Conservation (phyloP, 306 rosid genomes). For the Cyamopsis tetragonoloba region DNA sequence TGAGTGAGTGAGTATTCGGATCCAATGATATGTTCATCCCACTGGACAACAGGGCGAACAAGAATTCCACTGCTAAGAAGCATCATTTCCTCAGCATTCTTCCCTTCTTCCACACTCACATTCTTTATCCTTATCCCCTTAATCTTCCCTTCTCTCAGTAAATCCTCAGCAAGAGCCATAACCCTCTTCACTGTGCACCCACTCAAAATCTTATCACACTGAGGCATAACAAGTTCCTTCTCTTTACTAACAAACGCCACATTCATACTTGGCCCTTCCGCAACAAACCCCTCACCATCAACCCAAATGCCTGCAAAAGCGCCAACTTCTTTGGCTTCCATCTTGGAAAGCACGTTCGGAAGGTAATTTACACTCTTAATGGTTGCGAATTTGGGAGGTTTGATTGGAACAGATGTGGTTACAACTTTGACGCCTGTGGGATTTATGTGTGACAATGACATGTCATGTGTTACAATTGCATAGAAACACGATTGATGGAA, state of each 20-base stretch:
- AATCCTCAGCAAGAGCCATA: conserved; percentile 50
- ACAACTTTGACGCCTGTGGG: conserved; percentile 58
- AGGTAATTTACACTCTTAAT: conserved; percentile 89
- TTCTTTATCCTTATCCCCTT: conserved; percentile 36
- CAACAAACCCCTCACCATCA: conserved; percentile 71
- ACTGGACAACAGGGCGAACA: conserved; percentile 59
- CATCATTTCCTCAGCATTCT: conserved; percentile 84
- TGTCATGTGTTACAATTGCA: conserved; percentile 69
- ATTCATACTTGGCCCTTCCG: conserved; percentile 94
- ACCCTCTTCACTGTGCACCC: conserved; percentile 89
- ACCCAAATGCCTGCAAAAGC: conserved; percentile 88
- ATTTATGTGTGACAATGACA: background rate
- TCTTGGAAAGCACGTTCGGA: conserved; percentile 81
- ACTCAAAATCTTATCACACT: conserved; percentile 68
- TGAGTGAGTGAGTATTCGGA: too few species aligned
- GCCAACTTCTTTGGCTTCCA: conserved; percentile 82
- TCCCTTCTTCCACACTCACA: conserved; percentile 74
- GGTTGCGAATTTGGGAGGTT: conserved; percentile 73
- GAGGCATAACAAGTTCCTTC: conserved; percentile 74
- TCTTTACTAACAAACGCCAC: conserved; percentile 75
- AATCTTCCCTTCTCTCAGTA: conserved; percentile 61
- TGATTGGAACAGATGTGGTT: conserved; percentile 74
- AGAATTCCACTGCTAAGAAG: conserved; percentile 83
- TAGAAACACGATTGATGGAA: conserved; percentile 57
- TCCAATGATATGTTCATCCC: conserved; percentile 85